These are phyloP conservation scores for Suhomyces maxii DNA, from an alignment of 1,139 yeast species.

Conservation along the genomic window DNA sequence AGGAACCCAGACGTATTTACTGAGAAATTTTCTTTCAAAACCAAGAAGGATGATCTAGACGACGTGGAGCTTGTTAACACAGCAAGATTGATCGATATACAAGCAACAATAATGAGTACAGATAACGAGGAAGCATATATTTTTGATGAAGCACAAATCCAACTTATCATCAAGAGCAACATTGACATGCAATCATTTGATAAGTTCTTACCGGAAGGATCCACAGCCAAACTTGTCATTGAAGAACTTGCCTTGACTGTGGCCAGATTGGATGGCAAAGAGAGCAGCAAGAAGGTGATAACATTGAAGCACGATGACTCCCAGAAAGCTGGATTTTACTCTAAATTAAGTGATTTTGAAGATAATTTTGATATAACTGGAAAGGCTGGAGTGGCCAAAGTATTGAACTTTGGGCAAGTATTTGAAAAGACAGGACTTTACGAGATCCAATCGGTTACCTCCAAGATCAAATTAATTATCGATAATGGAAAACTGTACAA, in stretches of 20 bases:
- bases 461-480: constrained; percentile 6
- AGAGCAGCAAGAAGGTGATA: constrained; percentile 3
- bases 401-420: constrained; percentile 26
- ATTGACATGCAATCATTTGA: constrained; percentile 14
- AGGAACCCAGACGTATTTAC: background rate
- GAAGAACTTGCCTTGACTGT: constrained; percentile 10
- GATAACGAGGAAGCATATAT: constrained; percentile 16
- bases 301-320: constrained; percentile 6
- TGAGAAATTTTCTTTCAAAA: background rate
- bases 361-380: background rate
- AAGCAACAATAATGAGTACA: constrained; percentile 2
- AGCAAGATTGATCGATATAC: constrained; percentile 1
- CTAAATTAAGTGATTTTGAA: background rate
- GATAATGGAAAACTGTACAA: background rate
- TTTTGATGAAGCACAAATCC: constrained; percentile 22
- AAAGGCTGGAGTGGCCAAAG: constrained; percentile 8
- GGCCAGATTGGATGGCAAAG: constrained; percentile 7
- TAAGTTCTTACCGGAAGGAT: constrained; percentile 13
- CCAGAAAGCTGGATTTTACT: background rate
- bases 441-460: constrained; percentile 18
- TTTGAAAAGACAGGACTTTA: constrained; percentile 27
- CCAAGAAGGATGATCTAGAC: constrained; percentile 1
- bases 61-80: background rate
- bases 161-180: constrained; percentile 17
- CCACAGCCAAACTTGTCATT: constrained; percentile 12